Evolutionary conservation across 805 yeast species (phyloP).

Genomic region (Yueomyces sinensis): DNA sequence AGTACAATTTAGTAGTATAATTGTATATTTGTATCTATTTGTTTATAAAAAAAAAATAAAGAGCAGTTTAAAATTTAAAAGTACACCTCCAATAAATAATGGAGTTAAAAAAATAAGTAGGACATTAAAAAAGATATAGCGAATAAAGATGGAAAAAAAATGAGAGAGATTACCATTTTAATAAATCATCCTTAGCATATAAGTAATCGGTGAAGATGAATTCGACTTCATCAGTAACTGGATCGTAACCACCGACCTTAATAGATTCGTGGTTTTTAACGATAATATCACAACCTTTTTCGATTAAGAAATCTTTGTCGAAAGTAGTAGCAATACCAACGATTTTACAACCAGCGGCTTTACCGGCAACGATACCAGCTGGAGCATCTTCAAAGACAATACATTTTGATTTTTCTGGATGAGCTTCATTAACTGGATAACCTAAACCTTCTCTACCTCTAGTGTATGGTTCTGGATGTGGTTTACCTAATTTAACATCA

Average conservation of each 20-base stretch:
- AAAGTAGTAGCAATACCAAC: conserved; percentile 78
- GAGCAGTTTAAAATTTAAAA: too few species aligned
- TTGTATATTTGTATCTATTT: too few species aligned
- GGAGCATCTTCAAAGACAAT: conserved; percentile 86
- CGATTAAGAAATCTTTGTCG: conserved; percentile 51
- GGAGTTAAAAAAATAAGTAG: too few species aligned
- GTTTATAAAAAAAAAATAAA: too few species aligned
- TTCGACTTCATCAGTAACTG: conserved; percentile 28
- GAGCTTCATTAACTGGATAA: conserved; percentile 23
- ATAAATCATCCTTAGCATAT: conserved; percentile 25
- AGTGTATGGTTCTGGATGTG: conserved; percentile 73
- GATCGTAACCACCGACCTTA: conserved; percentile 40
- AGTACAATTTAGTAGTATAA: too few species aligned
- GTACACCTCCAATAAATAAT: too few species aligned
- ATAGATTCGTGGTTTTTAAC: conserved; percentile 58
- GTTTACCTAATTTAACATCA: conserved; percentile 68
- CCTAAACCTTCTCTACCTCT: conserved; percentile 34
- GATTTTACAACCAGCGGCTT: conserved; percentile 69
- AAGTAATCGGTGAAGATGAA: conserved; percentile 26
- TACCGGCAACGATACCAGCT: conserved; percentile 75
- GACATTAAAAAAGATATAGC: too few species aligned
- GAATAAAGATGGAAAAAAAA: background rate
- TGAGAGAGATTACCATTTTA: conserved; percentile 18
- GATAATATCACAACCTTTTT: conserved; percentile 71
- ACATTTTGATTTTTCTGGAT: conserved; percentile 27